Evolutionary conservation across 1,139 yeast genomes (phyloP).

Genomic region (Candida gigantensis): DNA sequence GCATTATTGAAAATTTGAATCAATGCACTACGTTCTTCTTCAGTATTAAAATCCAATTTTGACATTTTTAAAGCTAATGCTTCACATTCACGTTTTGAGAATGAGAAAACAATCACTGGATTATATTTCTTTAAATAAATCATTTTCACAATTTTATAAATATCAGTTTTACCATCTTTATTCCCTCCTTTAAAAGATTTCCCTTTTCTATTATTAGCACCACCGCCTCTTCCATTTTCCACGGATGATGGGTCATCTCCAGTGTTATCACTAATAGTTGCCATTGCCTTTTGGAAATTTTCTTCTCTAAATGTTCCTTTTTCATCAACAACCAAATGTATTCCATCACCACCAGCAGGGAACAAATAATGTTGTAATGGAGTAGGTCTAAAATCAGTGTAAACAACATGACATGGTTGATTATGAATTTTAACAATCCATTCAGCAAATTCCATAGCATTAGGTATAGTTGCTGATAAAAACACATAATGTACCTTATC

Average conservation of each 20-base stretch:
- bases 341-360: constrained; percentile 98
- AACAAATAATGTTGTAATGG: constrained; percentile 96
- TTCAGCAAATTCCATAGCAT: constrained; percentile 97
- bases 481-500: constrained; percentile 89
- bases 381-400: constrained; percentile 98
- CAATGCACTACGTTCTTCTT: constrained; percentile 88
- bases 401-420: constrained; percentile 98
- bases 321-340: constrained; percentile 95
- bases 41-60: constrained; percentile 87
- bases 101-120: constrained; percentile 97
- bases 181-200: constrained; percentile 90
- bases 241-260: constrained; percentile 81
- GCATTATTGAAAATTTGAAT: constrained; percentile 90
- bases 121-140: constrained; percentile 93
- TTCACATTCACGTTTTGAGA: constrained; percentile 96
- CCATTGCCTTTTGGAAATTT: constrained; percentile 98
- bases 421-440: constrained; percentile 95
- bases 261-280: constrained; percentile 74
- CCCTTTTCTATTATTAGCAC: constrained; percentile 66
- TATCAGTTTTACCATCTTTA: constrained; percentile 83
- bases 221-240: constrained; percentile 58
- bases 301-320: constrained; percentile 95
- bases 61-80: constrained; percentile 92
- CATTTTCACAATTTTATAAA: constrained; percentile 96
- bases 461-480: constrained; percentile 95